Evolutionary conservation across 192 early-diverging fungal genomes (phyloP).

Genomic region (Coemansia sp.): DNA sequence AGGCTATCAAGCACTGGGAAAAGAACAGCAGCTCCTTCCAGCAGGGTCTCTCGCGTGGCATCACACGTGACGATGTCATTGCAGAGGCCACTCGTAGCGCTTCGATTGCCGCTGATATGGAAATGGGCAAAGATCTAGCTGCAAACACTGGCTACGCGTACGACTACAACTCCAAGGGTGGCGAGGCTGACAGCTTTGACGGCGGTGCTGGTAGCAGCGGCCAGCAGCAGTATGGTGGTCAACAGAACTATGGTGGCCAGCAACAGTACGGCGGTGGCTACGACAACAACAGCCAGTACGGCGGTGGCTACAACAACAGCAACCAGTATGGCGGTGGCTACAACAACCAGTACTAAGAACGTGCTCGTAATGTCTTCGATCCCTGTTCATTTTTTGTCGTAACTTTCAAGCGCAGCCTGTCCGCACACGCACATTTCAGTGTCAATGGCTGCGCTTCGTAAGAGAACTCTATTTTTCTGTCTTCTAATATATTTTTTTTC

Average conservation of each 20-base stretch:
- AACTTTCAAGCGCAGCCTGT: not conserved
- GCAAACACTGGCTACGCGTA: conserved; percentile 8
- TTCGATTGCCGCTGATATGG: conserved; percentile 15
- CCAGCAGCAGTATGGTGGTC: not conserved
- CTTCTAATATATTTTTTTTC: not conserved
- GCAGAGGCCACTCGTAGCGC: conserved; percentile 29
- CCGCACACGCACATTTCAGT: not conserved
- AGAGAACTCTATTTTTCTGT: not conserved
- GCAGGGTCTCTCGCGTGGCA: conserved; percentile 40
- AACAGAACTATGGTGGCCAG: not conserved
- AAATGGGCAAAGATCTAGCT: conserved; percentile 9
- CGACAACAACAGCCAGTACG: conserved; percentile 7
- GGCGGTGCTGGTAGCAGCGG: not conserved
- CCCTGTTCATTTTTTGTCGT: not conserved
- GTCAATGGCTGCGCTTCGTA: not conserved
- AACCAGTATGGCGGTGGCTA: conserved; percentile 16
- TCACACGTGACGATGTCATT: conserved; percentile 41
- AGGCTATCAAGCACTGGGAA: conserved; percentile 50
- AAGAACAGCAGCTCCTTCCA: conserved; percentile 47
- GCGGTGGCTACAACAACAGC: conserved; percentile 6
- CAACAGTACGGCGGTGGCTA: not conserved
- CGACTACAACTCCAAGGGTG: conserved; percentile 6
- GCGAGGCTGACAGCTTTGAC: conserved; percentile 37
- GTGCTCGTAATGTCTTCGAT: not conserved
- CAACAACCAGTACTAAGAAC: conserved; percentile 6